Base-by-base conservation (phyloP, 73 alveolate genomes). In the Paramecium octaurelia region DNA sequence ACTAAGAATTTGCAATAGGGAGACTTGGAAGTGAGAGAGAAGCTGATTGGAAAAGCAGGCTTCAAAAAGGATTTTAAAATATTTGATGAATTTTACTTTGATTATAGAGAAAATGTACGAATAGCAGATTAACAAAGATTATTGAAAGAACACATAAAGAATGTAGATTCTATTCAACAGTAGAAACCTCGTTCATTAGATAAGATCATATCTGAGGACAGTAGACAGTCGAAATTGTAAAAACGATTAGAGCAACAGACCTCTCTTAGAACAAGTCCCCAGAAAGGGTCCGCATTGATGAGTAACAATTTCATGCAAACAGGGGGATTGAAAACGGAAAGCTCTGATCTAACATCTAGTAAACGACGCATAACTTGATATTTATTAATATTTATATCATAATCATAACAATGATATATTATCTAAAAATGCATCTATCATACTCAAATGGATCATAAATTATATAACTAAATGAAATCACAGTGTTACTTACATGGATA, bases 21-120 rank as follows among this genome's bases (percentile, higher is more conserved):
- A 16, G 94, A 89, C 48, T 70, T 59, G 34, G 94, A 89, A 46
- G 71, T 71, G 8, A 77, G 94, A 35, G 88, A 89, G 16, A 89
- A 89, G 40, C n/a, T 80, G 21, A 44, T 44, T 14, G 91, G 91
- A 31, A 80, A 46, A 23, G 57, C 76, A 23, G 91, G 91, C 16
- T 44, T 80, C 50, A 80, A 80, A 48, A 80, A 80, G 20, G 91
- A 80, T 31, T 44, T 80, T 35, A 80, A 46, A 48, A 80, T 80
- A 1, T 80, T 80, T 48, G 57, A 42, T 31, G 91, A 80, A 23
- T 80, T 80, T 48, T 80, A 80, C 48, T 80, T 44, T 46, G 91
- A 80, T 80, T 80, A 23, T 31, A 80, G 75, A 42, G 70, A 42
- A 8, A 80, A 80, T 80, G 43, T 64, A 24, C 27, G 50, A 23